Conservation (phyloP, 1,139 yeast genomes). For the Debaryomycetaceae sp. region DNA sequence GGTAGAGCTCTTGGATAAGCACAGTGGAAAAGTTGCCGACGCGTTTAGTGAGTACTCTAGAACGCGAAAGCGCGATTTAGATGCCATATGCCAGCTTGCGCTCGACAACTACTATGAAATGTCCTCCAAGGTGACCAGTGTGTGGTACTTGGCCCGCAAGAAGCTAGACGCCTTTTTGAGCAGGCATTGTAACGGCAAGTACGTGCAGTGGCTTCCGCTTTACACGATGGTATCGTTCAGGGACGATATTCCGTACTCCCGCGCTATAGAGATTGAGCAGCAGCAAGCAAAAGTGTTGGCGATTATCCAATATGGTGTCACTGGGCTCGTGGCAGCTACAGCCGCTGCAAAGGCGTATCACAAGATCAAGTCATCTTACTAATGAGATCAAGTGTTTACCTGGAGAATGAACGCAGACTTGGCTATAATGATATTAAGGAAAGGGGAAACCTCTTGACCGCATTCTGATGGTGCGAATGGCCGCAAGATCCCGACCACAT, state of each 20-base stretch:
- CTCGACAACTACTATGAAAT: constrained; percentile 76
- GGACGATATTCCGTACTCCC: constrained; percentile 67
- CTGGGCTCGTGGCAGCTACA: constrained; percentile 8
- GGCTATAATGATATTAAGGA: background rate
- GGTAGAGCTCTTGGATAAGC: constrained; percentile 40
- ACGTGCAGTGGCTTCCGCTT: constrained; percentile 70
- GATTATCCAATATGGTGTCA: constrained; percentile 13
- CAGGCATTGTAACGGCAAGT: constrained; percentile 23
- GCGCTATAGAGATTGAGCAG: constrained; percentile 48
- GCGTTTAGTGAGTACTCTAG: constrained; percentile 53
- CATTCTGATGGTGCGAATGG: no score
- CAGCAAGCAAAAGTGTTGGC: constrained; percentile 38
- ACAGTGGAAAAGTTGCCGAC: constrained; percentile 25
- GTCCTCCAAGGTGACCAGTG: constrained; percentile 73
- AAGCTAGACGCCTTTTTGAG: constrained; percentile 58
- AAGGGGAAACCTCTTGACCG: no score
- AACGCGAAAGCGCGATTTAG: constrained; percentile 52
- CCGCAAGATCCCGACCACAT: no score
- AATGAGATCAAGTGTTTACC: constrained; percentile 3
- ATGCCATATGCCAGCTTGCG: constrained; percentile 70
- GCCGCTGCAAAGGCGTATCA: constrained; percentile 12
- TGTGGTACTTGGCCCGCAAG: constrained; percentile 53
- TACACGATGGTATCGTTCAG: constrained; percentile 91
- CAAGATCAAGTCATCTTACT: no score
- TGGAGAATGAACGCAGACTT: background rate